Conservation (phyloP, 805 yeast species). For the Metahyphopichia silvanorum region DNA sequence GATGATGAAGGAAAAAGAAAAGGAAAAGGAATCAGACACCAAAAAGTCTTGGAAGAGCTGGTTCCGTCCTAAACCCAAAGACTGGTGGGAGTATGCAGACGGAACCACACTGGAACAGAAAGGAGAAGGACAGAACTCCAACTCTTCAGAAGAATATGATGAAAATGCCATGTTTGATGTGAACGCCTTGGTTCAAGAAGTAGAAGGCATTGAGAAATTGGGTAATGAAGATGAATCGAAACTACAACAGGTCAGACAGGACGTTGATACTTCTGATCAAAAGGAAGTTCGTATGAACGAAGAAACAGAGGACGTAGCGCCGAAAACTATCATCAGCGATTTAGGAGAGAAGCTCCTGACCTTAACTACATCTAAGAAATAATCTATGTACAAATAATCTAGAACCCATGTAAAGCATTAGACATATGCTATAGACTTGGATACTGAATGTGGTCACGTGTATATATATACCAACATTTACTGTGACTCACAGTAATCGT, state of each 20-base stretch:
- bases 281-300: conserved; percentile 13
- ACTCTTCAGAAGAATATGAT: conserved; percentile 8
- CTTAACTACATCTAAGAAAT: no score
- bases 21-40: conserved; percentile 15
- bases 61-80: conserved; percentile 47
- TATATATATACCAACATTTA: no score
- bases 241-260: conserved; percentile 12
- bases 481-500: no score
- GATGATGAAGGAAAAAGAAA: conserved; percentile 43
- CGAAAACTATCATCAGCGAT: no score
- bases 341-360: no score
- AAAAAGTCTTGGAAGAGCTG: conserved; percentile 47
- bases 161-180: conserved; percentile 39
- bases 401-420: no score
- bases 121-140: conserved; percentile 4
- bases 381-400: no score
- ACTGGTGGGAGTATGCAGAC: conserved; percentile 57
- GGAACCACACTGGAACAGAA: conserved; percentile 22
- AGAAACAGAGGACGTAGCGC: conserved; percentile 14
- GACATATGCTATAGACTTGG: no score
- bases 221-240: conserved; percentile 18
- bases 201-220: conserved; percentile 40
- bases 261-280: conserved; percentile 11
- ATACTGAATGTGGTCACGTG: no score
- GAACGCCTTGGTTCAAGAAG: conserved; percentile 40